phyloP scores from a whole-genome alignment of 495 filamentous ascomycete species.

The Aspergillus biplanus region DNA sequence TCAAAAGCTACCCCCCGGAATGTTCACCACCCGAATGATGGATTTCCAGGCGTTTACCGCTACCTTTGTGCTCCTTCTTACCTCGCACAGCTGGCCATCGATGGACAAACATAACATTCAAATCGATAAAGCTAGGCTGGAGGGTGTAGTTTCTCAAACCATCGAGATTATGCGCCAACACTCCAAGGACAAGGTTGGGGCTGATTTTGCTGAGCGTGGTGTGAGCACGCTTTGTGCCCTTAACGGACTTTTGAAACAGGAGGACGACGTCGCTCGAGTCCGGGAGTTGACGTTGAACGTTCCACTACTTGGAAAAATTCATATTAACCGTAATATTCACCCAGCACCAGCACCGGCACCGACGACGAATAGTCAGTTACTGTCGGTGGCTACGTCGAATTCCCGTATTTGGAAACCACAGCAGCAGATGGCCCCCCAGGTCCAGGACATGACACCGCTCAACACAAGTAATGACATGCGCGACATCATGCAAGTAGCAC shows the following conservation, averaged over 20 bases:
- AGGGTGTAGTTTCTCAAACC: slow-evolving; percentile 12
- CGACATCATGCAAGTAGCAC: not conserved
- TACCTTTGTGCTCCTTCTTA: slow-evolving; percentile 30
- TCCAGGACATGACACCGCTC: not conserved
- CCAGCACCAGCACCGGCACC: not conserved
- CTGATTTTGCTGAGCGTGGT: slow-evolving; percentile 23
- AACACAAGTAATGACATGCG: not conserved
- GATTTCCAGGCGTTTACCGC: slow-evolving; percentile 40
- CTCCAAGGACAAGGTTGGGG: slow-evolving; percentile 18
- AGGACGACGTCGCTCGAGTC: slow-evolving; percentile 1
- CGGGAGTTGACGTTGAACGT: slow-evolving; percentile 28
- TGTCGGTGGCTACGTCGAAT: not conserved
- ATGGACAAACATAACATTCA: slow-evolving; percentile 18
- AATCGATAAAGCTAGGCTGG: slow-evolving; percentile 15
- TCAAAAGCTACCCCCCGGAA: slow-evolving; percentile 25
- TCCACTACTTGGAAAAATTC: slow-evolving; percentile 32
- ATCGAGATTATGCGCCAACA: slow-evolving; percentile 24
- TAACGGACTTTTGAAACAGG: slow-evolving; percentile 25
- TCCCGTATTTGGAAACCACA: not conserved
- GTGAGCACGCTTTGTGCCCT: slow-evolving; percentile 25
- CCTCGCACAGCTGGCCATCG: slow-evolving; percentile 19
- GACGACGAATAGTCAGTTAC: not conserved
- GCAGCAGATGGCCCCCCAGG: not conserved
- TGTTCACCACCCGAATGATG: slow-evolving; percentile 33
- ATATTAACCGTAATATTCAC: slow-evolving; percentile 28